These are phyloP conservation scores for Yarrowia sp. DNA, from an alignment of 805 yeast genomes.

Conservation along the genomic window DNA sequence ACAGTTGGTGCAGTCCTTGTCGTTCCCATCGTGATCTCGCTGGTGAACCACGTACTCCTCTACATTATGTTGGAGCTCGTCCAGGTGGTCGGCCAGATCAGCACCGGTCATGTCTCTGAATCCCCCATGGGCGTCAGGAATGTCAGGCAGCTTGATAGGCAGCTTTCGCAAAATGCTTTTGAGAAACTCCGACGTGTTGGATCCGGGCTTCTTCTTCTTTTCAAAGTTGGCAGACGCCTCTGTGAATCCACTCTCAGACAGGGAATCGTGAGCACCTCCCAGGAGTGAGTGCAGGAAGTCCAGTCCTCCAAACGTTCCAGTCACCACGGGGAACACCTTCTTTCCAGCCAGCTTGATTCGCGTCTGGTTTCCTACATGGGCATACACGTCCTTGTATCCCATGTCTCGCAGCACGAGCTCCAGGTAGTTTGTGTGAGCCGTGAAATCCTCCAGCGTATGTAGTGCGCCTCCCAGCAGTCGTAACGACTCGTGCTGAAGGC, in stretches of 20 bases:
- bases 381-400: conserved; percentile 44
- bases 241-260: conserved; percentile 44
- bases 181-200: conserved; percentile 36
- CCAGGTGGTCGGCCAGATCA: conserved; percentile 33
- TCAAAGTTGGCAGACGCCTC: conserved; percentile 42
- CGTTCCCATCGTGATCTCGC: conserved; percentile 28
- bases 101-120: conserved; percentile 34
- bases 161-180: conserved; percentile 32
- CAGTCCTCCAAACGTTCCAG: conserved; percentile 46
- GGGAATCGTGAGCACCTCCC: conserved; percentile 44
- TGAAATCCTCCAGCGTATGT: conserved; percentile 45
- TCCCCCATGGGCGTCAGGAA: conserved; percentile 39
- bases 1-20: conserved; percentile 15
- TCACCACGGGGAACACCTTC: conserved; percentile 45
- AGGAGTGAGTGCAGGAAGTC: conserved; percentile 45
- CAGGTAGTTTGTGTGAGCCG: conserved; percentile 44
- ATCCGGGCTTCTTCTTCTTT: conserved; percentile 26
- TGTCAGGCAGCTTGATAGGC: conserved; percentile 34
- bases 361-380: conserved; percentile 45
- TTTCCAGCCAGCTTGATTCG: conserved; percentile 41
- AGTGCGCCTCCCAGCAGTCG: conserved; percentile 44
- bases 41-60: conserved; percentile 33
- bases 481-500: conserved; percentile 42
- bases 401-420: conserved; percentile 43
- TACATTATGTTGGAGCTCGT: conserved; percentile 32